Percentiles rank a stretch among this genome's conserved stretches.
These are phyloP conservation scores for Lodderomyces beijingensis DNA, from an alignment of 1,139 yeast species.

Conservation along the genomic window DNA sequence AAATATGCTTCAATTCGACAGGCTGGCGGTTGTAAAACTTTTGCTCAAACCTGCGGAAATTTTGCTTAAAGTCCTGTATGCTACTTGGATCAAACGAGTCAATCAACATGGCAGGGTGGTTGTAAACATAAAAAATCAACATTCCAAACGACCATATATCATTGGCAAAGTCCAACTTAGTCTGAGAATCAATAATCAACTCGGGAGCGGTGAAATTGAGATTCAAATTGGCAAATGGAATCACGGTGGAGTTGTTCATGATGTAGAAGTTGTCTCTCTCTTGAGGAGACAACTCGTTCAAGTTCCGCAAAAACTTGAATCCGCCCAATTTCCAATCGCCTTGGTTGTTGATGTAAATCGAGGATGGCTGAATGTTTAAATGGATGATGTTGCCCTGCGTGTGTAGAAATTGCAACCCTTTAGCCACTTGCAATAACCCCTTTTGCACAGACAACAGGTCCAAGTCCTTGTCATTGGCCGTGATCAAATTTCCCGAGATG, in stretches of 20 bases:
- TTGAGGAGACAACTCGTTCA: slow-evolving; percentile 43
- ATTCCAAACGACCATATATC: slow-evolving; percentile 87
- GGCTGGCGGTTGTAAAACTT: slow-evolving; percentile 38
- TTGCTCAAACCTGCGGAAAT: slow-evolving; percentile 37
- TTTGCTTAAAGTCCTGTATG: slow-evolving; percentile 45
- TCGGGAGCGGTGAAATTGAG: slow-evolving; percentile 57
- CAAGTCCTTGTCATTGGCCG: slow-evolving; percentile 37
- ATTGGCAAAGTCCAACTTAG: slow-evolving; percentile 54
- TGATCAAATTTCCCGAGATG: slow-evolving; percentile 55
- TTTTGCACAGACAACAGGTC: slow-evolving; percentile 78
- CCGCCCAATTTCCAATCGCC: slow-evolving; percentile 96
- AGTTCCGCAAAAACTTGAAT: slow-evolving; percentile 57
- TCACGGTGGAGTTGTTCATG: slow-evolving; percentile 65
- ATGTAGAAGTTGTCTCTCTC: slow-evolving; percentile 53
- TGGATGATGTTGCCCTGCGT: slow-evolving; percentile 72
- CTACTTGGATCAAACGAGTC: slow-evolving; percentile 36
- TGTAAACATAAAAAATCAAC: slow-evolving; percentile 63
- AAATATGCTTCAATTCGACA: slow-evolving; percentile 44
- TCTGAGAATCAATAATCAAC: slow-evolving; percentile 25
- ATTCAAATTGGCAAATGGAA: slow-evolving; percentile 74
- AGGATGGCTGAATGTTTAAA: slow-evolving; percentile 71
- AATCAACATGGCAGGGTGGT: slow-evolving; percentile 45
- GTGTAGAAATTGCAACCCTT: slow-evolving; percentile 80
- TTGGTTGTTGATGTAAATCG: slow-evolving; percentile 72
- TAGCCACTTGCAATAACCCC: slow-evolving; percentile 75